A percentile compares a stretch with the other conserved stretches of the same genome.
These are phyloP conservation scores for Zalerion maritima DNA, from an alignment of 495 filamentous ascomycete genomes.

Conservation along the genomic window DNA sequence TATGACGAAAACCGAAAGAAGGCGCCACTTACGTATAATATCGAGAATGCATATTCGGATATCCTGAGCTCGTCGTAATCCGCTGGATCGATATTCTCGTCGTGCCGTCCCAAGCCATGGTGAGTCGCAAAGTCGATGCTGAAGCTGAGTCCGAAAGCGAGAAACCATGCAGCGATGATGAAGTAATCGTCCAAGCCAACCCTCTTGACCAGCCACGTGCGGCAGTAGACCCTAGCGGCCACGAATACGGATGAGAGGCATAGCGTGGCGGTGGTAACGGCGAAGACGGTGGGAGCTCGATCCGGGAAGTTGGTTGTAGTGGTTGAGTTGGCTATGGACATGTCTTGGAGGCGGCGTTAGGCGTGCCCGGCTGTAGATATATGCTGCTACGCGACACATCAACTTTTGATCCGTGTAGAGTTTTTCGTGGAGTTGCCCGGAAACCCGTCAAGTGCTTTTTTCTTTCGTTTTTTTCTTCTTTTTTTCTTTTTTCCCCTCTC, in stretches of 20 bases:
- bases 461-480: too few relatives aligned
- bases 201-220: constrained; percentile 54
- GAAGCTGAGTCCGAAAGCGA: constrained; percentile 65
- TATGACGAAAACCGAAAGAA: too few relatives aligned
- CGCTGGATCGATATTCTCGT: constrained; percentile 38
- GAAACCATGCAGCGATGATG: constrained; percentile 71
- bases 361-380: too few relatives aligned
- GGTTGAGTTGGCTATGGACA: constrained; percentile 3
- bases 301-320: constrained; percentile 22
- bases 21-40: constrained; percentile 53
- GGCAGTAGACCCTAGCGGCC: constrained; percentile 52
- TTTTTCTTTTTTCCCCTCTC: too few relatives aligned
- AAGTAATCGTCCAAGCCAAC: constrained; percentile 67
- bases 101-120: constrained; percentile 65
- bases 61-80: constrained; percentile 39
- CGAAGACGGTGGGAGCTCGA: constrained; percentile 53
- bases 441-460: too few relatives aligned
- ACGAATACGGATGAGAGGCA: constrained; percentile 57
- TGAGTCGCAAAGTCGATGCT: constrained; percentile 58
- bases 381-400: too few relatives aligned
- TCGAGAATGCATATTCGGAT: constrained; percentile 68
- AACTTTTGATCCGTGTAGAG: too few relatives aligned
- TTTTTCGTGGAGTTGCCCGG: too few relatives aligned
- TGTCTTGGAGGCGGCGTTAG: constrained; percentile 1
- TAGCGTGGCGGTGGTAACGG: constrained; percentile 58